Conservation (phyloP, 495 filamentous ascomycete species). For the Aspergillus sparsus region DNA sequence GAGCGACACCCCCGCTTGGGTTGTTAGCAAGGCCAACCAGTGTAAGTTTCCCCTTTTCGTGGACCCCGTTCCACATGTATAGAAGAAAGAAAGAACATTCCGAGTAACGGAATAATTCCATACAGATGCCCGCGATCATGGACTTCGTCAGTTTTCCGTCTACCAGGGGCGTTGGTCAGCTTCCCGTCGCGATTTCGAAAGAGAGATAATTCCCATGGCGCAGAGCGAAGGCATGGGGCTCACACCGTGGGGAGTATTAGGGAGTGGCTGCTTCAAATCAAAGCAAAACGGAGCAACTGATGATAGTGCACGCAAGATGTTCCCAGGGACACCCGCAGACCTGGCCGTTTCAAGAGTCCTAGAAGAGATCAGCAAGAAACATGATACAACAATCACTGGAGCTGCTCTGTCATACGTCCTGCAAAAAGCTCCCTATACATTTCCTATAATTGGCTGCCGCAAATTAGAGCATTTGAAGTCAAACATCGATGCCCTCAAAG, state of each 20-base stretch:
- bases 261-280: conserved; percentile 54
- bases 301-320: background rate
- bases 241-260: conserved; percentile 54
- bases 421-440: conserved; percentile 72
- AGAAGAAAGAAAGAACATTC: no score
- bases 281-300: background rate
- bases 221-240: conserved; percentile 58
- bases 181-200: conserved; percentile 53
- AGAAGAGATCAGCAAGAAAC: background rate
- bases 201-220: conserved; percentile 61
- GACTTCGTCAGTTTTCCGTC: no score
- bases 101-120: no score
- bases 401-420: conserved; percentile 76
- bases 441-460: conserved; percentile 70
- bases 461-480: conserved; percentile 63
- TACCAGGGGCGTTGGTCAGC: conserved; percentile 68
- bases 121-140: no score
- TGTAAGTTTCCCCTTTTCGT: conserved; percentile 59
- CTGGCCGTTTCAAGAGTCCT: conserved; percentile 6
- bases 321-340: conserved; percentile 20
- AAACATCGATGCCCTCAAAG: conserved; percentile 60
- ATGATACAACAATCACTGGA: conserved; percentile 47
- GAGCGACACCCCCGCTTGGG: conserved; percentile 62
- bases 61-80: conserved; percentile 59
- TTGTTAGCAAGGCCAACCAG: conserved; percentile 62